Conservation (phyloP, 805 yeast species). For the Schizosaccharomyces lindneri region DNA sequence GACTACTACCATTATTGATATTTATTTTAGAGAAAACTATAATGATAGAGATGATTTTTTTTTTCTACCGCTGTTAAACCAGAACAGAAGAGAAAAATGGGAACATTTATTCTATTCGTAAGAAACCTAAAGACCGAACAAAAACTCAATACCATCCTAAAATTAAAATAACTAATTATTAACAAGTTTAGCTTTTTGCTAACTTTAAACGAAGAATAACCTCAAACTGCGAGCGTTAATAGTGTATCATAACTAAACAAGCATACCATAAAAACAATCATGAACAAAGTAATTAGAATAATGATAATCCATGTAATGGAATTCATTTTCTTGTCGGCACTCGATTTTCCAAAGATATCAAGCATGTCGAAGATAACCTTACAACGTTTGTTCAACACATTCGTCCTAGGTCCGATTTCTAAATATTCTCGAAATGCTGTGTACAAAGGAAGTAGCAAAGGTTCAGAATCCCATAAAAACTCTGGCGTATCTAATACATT, state of each 20-base stretch:
- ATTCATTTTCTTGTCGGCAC: slow-evolving; percentile 79
- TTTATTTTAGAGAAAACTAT: neutral
- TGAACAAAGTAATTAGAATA: slow-evolving; percentile 50
- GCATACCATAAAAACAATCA: slow-evolving; percentile 32
- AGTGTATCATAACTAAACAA: neutral
- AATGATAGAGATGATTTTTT: too few relatives aligned
- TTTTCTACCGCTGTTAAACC: too few relatives aligned
- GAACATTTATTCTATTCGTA: too few relatives aligned
- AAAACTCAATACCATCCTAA: too few relatives aligned
- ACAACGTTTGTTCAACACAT: slow-evolving; percentile 79
- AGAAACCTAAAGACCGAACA: too few relatives aligned
- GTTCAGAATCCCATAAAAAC: slow-evolving; percentile 86
- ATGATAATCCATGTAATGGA: slow-evolving; percentile 79
- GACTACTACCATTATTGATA: neutral
- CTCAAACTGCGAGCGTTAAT: neutral
- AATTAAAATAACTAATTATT: too few relatives aligned
- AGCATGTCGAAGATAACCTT: slow-evolving; percentile 81
- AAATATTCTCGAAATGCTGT: slow-evolving; percentile 63
- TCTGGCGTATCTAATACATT: slow-evolving; percentile 87
- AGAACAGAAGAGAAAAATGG: too few relatives aligned
- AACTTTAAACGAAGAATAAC: neutral
- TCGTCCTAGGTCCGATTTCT: slow-evolving; percentile 86
- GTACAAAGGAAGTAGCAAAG: slow-evolving; percentile 80
- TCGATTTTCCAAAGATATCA: slow-evolving; percentile 77
- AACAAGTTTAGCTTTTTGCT: neutral